Evolutionary conservation across 768 basidiomycete genomes (phyloP).

Genomic region (Tylopilus felleus): DNA sequence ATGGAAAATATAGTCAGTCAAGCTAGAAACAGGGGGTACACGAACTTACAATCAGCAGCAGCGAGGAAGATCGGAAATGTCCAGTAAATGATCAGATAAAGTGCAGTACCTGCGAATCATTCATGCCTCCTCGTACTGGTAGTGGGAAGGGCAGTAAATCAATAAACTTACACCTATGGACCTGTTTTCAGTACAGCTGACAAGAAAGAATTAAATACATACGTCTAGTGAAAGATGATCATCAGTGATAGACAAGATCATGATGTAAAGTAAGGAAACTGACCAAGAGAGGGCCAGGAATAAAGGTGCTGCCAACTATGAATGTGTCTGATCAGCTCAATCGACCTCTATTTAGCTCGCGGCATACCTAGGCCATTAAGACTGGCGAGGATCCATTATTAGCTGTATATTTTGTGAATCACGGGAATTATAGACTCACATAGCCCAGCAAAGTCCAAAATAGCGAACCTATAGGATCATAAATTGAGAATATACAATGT

Average conservation of each 20-base stretch:
- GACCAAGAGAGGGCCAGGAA: conserved; percentile 6
- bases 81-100: conserved; percentile 7
- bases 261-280: neutral
- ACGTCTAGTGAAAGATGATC: conserved; percentile 1
- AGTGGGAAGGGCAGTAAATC: neutral
- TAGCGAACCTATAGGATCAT: conserved; percentile 12
- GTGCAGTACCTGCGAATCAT: neutral
- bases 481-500: neutral
- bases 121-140: no score
- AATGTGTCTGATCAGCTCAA: neutral
- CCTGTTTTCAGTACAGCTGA: neutral
- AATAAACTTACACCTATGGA: conserved; percentile 6
- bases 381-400: neutral
- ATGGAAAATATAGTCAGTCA: neutral
- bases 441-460: conserved; percentile 7
- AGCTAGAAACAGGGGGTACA: neutral
- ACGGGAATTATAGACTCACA: no score
- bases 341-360: neutral
- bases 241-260: neutral
- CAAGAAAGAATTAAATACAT: neutral
- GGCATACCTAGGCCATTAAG: conserved; percentile 1
- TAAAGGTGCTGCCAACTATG: conserved; percentile 2
- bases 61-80: conserved; percentile 9
- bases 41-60: conserved; percentile 15
- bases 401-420: neutral